phyloP scores from a whole-genome alignment of 495 filamentous ascomycete genomes.

The Xanthoparmelia taractica region DNA sequence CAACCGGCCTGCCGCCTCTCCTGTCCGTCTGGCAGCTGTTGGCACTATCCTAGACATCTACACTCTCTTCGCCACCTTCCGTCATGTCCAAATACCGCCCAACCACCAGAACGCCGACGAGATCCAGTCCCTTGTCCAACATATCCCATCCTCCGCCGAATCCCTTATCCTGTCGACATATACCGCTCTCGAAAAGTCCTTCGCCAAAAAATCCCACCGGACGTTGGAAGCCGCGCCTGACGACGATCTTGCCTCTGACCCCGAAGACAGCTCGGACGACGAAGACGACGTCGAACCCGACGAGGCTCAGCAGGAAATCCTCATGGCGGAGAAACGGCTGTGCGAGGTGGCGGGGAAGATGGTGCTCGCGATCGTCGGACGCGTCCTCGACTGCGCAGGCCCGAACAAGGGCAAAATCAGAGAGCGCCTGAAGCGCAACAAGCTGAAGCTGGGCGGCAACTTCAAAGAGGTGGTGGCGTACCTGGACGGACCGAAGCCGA shows the following conservation, averaged over 20 bases:
- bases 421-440: slow-evolving; percentile 59
- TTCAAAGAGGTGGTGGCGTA: slow-evolving; percentile 69
- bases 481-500: slow-evolving; percentile 53
- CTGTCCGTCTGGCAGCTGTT: slow-evolving; percentile 66
- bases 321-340: slow-evolving; percentile 71
- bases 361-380: slow-evolving; percentile 67
- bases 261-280: slow-evolving; percentile 47
- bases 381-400: slow-evolving; percentile 58
- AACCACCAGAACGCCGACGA: slow-evolving; percentile 26
- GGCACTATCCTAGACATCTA: slow-evolving; percentile 71
- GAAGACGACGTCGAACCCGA: slow-evolving; percentile 46
- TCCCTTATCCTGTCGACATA: slow-evolving; percentile 64
- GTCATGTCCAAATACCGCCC: slow-evolving; percentile 44
- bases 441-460: slow-evolving; percentile 58
- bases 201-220: slow-evolving; percentile 59
- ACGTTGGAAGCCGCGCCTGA: slow-evolving; percentile 62
- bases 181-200: slow-evolving; percentile 61
- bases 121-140: slow-evolving; percentile 54
- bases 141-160: slow-evolving; percentile 51
- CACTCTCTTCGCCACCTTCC: slow-evolving; percentile 68
- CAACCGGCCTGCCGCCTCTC: slow-evolving; percentile 50
- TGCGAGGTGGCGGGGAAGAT: slow-evolving; percentile 79
- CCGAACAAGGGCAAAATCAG: slow-evolving; percentile 52
- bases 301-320: slow-evolving; percentile 40
- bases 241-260: slow-evolving; percentile 51